Conservation (phyloP, 768 basidiomycete species). For the Neoboletus brunneissimus region DNA sequence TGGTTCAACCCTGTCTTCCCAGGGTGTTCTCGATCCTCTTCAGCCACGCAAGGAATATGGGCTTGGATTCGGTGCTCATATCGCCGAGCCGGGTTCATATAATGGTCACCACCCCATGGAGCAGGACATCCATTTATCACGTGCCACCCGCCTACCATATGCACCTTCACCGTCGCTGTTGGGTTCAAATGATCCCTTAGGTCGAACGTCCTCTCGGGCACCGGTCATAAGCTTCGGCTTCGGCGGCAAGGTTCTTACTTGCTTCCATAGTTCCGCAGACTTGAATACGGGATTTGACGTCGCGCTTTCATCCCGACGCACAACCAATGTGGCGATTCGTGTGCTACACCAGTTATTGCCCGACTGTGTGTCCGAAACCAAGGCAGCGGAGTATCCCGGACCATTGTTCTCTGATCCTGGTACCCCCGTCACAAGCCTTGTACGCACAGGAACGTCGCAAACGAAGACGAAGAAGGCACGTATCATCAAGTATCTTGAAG, state of each 20-base stretch:
- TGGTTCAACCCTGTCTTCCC: constrained; percentile 40
- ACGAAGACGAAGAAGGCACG: constrained; percentile 79
- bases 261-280: constrained; percentile 72
- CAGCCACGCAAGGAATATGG: constrained; percentile 31
- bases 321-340: constrained; percentile 67
- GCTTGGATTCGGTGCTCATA: constrained; percentile 19
- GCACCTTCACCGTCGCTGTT: constrained; percentile 83
- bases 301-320: constrained; percentile 66
- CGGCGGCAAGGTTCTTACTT: constrained; percentile 86
- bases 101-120: constrained; percentile 14
- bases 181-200: constrained; percentile 79
- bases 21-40: constrained; percentile 13
- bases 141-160: constrained; percentile 54
- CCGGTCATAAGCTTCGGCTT: constrained; percentile 91
- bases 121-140: constrained; percentile 30
- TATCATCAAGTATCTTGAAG: constrained; percentile 75
- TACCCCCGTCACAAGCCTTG: constrained; percentile 58
- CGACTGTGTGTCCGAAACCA: constrained; percentile 54
- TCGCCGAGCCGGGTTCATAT: constrained; percentile 18
- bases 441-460: constrained; percentile 59
- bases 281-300: constrained; percentile 76
- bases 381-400: constrained; percentile 71
- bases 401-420: constrained; percentile 81
- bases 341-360: constrained; percentile 68
- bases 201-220: constrained; percentile 65